Evolutionary conservation across 2,329 filamentous ascomycete genomes (phyloP), one percentile per base, ranked within the genome.

Genomic region (Colletotrichum navitas): DNA sequence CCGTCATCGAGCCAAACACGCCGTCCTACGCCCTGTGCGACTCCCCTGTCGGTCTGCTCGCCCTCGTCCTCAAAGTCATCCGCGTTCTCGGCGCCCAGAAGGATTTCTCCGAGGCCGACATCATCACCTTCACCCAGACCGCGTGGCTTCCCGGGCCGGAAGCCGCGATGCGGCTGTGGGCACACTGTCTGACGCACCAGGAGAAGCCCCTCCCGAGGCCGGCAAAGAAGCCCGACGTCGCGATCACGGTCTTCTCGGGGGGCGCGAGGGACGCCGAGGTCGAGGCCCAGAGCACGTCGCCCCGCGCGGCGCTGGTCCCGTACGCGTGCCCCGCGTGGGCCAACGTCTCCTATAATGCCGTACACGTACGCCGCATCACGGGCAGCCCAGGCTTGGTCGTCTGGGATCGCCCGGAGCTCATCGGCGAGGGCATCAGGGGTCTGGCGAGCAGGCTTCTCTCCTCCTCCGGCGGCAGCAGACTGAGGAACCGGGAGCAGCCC

Each of bases 111-210:
- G 80, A 83, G 4, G 81, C 83, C 18, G 88, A 92, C 66, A 82
- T 92, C 32, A 83, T 93, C 69, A 89, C 88, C 24, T 82, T 91
- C 75, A 86, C 89, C 1, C 86, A 89, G 77, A 80, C 92, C 36
- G 87, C 89, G 29, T 93, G 91, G 91, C 79, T 93, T 0, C 90
- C 91, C 0, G 91, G 90, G 0, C 90, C 90, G 0, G 90, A 92
- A 76, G 85, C 85, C 1, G 86, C 85, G 3, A 79, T 91, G 74
- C 82, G 89, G 34, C 91, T 86, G 67, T 89, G 85, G 87, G 83
- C 86, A 8, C 78, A 83, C 45, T 85, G 83, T 49, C 78, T 80
- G 21, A 78, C 79, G n/a, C 78, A 83, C 47, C 73, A 76, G 10
- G 80, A 82, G 54, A 76, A 76, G 1, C 64, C 66, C 5, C 74